Base-by-base conservation (phyloP, 2,329 filamentous ascomycete genomes). In the Colletotrichum gigasporum region DNA sequence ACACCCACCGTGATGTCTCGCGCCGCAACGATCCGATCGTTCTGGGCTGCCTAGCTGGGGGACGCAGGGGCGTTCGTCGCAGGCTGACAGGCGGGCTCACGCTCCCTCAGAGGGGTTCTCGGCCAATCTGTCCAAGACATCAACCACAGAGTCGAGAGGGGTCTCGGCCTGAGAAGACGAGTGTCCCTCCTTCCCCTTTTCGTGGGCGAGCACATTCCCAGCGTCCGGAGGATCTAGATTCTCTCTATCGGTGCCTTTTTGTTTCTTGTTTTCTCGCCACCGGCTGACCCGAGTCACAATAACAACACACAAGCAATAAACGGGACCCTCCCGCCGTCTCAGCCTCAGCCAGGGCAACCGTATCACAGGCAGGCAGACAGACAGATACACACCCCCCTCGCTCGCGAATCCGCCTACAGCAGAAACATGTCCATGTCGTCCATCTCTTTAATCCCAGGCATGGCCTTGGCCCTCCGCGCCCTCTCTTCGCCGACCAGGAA, bases 401-500 rank as follows among this genome's bases (percentile, higher is more conserved):
- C 24, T 18, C 12, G 18, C 48, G 16, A 4, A 3, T 16, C 9
- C 5, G 12, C 14, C 34, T 51, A 65, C 42, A 65, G 30, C 20
- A 62, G n/a, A 22, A 68, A 68, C 67, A 66, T 68, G 14, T 68
- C 62, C 48, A 63, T 24, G 10, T 59, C 60, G 18, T 68, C 67
- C 58, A 58, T 61, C 30, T 61, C 55, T 44, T 60, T 59, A 41
- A 68, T 67, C n/a, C 24, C 42, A 2, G 64, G 62, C 62, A 57
- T 28, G 7, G 41, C 54, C 47, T 56, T 63, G 10, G 57, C 73
- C 48, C 35, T 57, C n/a, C 41, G 55, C 6, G 72, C 71, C 24
- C 76, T 66, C 34, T 74, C 74, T 45, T 74, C 77, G 6, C 73
- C 76, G 10, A 79, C 69, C 32, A 73, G 62, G 68, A 78, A 86